Conservation (phyloP, 208 protist genomes). For the Crithidia brevicula region DNA sequence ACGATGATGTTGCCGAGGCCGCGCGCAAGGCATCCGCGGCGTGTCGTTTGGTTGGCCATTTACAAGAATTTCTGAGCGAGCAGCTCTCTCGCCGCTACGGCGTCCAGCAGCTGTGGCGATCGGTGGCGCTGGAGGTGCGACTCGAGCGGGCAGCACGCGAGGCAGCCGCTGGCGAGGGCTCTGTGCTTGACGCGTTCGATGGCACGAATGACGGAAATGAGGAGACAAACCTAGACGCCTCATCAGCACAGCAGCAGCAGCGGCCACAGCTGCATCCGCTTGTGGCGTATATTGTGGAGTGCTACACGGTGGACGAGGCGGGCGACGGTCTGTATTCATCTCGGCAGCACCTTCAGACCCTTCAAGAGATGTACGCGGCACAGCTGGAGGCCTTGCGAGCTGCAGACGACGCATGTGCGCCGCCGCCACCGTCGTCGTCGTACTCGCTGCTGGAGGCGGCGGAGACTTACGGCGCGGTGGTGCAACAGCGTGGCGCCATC, state of each 20-base stretch:
- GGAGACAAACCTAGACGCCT: too few species aligned
- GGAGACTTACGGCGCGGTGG: constrained; percentile 40
- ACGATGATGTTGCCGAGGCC: neutral
- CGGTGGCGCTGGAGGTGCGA: constrained; percentile 53
- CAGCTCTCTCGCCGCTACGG: constrained; percentile 29
- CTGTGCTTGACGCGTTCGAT: neutral
- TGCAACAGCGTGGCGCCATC: constrained; percentile 69
- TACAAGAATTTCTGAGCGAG: constrained; percentile 25
- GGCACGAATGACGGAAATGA: neutral
- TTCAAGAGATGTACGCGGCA: constrained; percentile 13
- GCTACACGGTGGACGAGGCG: constrained; percentile 62
- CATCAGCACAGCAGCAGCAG: neutral
- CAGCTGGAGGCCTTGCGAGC: constrained; percentile 7
- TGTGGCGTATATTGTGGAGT: constrained; percentile 38
- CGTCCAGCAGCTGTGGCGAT: constrained; percentile 31
- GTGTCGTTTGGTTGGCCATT: constrained; percentile 9
- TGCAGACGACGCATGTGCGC: neutral
- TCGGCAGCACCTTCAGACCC: constrained; percentile 10
- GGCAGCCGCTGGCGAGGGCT: neutral
- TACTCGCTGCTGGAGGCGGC: constrained; percentile 37
- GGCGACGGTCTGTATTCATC: constrained; percentile 65
- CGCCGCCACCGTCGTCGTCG: constrained; percentile 3
- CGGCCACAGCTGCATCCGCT: constrained; percentile 24
- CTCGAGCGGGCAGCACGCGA: constrained; percentile 45
- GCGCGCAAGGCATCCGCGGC: neutral